Evolutionary conservation across 768 basidiomycete genomes (phyloP).

Genomic region (Boletus tylopilopsis): DNA sequence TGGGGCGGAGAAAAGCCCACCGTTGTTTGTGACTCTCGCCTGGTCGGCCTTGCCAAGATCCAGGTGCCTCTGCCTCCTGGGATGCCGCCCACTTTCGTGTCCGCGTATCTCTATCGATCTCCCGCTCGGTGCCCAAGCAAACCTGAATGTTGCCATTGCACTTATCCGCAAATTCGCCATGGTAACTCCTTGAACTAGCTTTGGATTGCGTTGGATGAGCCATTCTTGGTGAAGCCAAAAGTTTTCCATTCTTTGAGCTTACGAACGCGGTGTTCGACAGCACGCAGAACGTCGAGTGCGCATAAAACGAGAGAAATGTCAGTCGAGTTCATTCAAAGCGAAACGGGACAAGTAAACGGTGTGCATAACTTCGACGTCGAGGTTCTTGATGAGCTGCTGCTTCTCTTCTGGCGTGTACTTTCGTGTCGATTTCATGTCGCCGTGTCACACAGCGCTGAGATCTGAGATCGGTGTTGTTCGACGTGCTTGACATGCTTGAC

Average conservation of each 20-base stretch:
- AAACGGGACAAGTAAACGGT: background rate
- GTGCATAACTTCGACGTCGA: conserved; percentile 71
- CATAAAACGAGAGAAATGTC: background rate
- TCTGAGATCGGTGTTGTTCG: background rate
- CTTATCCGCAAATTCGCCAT: conserved; percentile 76
- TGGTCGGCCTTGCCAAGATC: conserved; percentile 25
- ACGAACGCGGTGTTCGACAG: conserved; percentile 70
- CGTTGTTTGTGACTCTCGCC: conserved; percentile 52
- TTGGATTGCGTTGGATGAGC: conserved; percentile 70
- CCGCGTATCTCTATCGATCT: conserved; percentile 63
- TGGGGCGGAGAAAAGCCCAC: conserved; percentile 29
- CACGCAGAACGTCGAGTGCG: background rate
- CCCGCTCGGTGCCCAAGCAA: conserved; percentile 53
- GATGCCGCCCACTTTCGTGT: conserved; percentile 77
- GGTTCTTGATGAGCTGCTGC: conserved; percentile 66
- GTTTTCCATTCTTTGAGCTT: conserved; percentile 75
- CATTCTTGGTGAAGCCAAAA: conserved; percentile 75
- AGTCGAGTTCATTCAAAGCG: background rate
- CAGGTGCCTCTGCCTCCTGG: conserved; percentile 44
- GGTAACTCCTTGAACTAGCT: conserved; percentile 64
- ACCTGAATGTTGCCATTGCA: conserved; percentile 75
- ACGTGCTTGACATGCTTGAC: background rate
- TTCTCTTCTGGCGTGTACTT: conserved; percentile 67
- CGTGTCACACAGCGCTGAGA: background rate
- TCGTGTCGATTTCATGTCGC: conserved; percentile 27